Percentiles rank a stretch among this genome's conserved stretches.
phyloP scores from a whole-genome alignment of 306 rosid genomes.

The Macrotyloma uniflorum region DNA sequence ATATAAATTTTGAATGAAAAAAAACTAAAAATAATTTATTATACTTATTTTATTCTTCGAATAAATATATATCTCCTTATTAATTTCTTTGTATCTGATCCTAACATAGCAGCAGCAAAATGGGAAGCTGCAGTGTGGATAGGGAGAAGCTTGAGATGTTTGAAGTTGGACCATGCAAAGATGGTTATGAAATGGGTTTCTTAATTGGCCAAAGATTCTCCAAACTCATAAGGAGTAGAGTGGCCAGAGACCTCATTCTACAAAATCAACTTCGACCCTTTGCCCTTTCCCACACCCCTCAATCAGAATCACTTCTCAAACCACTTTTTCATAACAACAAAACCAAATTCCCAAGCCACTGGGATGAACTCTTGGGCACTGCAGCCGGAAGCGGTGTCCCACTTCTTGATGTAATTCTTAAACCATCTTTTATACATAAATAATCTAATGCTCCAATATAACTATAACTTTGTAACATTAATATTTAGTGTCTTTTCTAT shows the following conservation, averaged over 20 bases:
- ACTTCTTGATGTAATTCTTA: constrained; percentile 63
- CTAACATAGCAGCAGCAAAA: background rate
- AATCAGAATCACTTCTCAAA: constrained; percentile 58
- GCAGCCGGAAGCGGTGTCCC: constrained; percentile 76
- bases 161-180: constrained; percentile 57
- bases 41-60: too few species aligned
- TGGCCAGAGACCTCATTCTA: constrained; percentile 62
- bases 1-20: too few species aligned
- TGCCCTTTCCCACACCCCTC: constrained; percentile 60
- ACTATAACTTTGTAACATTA: background rate
- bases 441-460: constrained; percentile 1
- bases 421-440: background rate
- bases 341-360: constrained; percentile 60
- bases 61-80: too few species aligned
- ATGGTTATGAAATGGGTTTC: constrained; percentile 60
- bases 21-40: too few species aligned
- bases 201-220: constrained; percentile 70
- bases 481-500: constrained; percentile 18
- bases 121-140: constrained; percentile 28
- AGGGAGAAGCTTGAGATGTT: constrained; percentile 48
- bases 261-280: constrained; percentile 72
- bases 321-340: constrained; percentile 53
- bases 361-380: constrained; percentile 77
- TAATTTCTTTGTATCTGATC: background rate
- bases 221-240: constrained; percentile 53